These are phyloP conservation scores for Blastobotrys serpentis DNA, from an alignment of 1,139 yeast genomes.

Conservation along the genomic window DNA sequence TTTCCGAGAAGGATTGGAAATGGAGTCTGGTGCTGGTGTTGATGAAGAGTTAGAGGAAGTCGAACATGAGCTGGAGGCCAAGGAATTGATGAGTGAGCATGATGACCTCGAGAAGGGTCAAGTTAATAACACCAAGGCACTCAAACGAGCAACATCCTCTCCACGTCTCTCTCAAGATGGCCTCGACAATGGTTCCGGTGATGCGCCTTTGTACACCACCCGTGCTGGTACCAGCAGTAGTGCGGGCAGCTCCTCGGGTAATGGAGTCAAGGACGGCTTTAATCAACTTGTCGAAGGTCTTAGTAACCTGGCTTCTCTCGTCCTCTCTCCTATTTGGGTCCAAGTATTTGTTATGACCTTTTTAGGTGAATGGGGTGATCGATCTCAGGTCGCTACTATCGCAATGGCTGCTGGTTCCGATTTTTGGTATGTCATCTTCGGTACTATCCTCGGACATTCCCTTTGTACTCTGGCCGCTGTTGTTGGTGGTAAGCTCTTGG, in stretches of 20 bases:
- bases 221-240: slow-evolving; percentile 13
- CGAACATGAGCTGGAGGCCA: slow-evolving; percentile 82
- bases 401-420: slow-evolving; percentile 98
- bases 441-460: slow-evolving; percentile 89
- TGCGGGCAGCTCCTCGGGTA: slow-evolving; percentile 14
- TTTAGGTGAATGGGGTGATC: slow-evolving; percentile 98
- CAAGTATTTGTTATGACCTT: slow-evolving; percentile 96
- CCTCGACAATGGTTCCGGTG: slow-evolving; percentile 28
- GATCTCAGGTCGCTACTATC: slow-evolving; percentile 95
- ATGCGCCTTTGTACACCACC: slow-evolving; percentile 29
- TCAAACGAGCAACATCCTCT: slow-evolving; percentile 32
- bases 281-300: slow-evolving; percentile 39
- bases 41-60: slow-evolving; percentile 96
- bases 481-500: slow-evolving; percentile 85
- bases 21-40: slow-evolving; percentile 81
- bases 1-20: slow-evolving; percentile 73
- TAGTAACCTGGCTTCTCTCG: slow-evolving; percentile 54
- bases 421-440: slow-evolving; percentile 84
- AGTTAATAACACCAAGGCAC: slow-evolving; percentile 27
- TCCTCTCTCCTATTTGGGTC: slow-evolving; percentile 87
- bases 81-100: slow-evolving; percentile 53
- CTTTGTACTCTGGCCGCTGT: slow-evolving; percentile 94
- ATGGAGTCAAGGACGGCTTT: slow-evolving; percentile 22
- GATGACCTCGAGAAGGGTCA: slow-evolving; percentile 60
- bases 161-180: slow-evolving; percentile 37